A percentile compares a stretch with the other conserved stretches of the same genome.
Evolutionary conservation across 768 basidiomycete genomes (phyloP).

Genomic region (Suillus tomentosus): DNA sequence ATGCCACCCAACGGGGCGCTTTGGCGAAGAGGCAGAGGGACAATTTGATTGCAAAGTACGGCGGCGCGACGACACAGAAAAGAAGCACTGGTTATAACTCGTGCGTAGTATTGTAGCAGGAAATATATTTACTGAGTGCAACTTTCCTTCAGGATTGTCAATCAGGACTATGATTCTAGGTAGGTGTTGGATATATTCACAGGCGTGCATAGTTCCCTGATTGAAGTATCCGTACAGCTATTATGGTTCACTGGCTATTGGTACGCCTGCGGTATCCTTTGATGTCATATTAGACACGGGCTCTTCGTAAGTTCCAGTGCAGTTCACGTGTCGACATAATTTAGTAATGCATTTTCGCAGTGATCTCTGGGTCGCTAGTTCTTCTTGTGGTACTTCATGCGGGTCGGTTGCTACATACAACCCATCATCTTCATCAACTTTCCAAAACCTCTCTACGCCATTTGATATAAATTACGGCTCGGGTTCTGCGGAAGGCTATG

Average conservation of each 20-base stretch:
- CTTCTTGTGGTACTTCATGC: constrained; percentile 35
- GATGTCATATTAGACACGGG: constrained; percentile 57
- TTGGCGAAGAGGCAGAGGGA: constrained; percentile 49
- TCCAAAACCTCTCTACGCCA: constrained; percentile 34
- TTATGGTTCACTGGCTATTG: constrained; percentile 42
- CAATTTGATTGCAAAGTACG: constrained; percentile 49
- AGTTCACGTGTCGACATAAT: constrained; percentile 1
- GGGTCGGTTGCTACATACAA: constrained; percentile 34
- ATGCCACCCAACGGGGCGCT: constrained; percentile 12
- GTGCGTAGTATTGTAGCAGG: constrained; percentile 34
- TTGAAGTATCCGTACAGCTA: constrained; percentile 27
- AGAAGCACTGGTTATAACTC: constrained; percentile 54
- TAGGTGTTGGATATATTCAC: constrained; percentile 27
- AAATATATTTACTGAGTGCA: constrained; percentile 10
- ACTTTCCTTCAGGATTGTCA: constrained; percentile 47
- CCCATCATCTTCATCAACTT: constrained; percentile 38
- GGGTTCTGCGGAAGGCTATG: constrained; percentile 49
- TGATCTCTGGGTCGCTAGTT: constrained; percentile 53
- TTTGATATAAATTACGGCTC: constrained; percentile 52
- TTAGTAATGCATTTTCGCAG: constrained; percentile 15
- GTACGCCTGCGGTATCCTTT: constrained; percentile 49
- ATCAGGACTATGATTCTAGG: constrained; percentile 70
- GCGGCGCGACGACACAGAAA: constrained; percentile 31
- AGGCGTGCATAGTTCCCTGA: neutral
- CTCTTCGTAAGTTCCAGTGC: constrained; percentile 32